Conservation (phyloP, 257 asterid genomes). For the Rehmannia glutinosa region DNA sequence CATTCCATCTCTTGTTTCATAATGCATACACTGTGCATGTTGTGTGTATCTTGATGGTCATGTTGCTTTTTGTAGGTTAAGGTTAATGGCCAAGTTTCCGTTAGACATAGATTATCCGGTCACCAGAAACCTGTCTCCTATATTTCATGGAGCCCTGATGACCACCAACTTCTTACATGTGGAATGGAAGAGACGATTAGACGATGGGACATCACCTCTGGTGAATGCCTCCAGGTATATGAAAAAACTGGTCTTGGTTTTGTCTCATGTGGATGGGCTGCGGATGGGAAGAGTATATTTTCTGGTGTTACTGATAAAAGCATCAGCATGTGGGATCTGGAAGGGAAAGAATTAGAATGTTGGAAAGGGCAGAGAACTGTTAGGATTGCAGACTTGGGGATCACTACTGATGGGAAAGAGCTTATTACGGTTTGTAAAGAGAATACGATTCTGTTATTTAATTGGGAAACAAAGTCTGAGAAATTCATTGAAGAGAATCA, state of each 20-base stretch:
- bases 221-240: background rate
- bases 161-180: background rate
- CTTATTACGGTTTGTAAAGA: slow-evolving; percentile 50
- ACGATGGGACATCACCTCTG: background rate
- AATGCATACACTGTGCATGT: no score
- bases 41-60: no score
- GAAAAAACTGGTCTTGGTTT: background rate
- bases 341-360: slow-evolving; percentile 43
- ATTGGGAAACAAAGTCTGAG: slow-evolving; percentile 58
- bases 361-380: background rate
- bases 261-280: background rate
- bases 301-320: background rate
- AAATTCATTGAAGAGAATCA: slow-evolving; percentile 63
- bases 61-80: background rate
- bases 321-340: background rate
- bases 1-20: no score
- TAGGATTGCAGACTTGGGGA: background rate
- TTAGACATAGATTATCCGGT: background rate
- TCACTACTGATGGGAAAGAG: background rate
- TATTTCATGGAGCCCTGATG: background rate
- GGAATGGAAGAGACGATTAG: background rate
- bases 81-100: background rate
- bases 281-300: background rate
- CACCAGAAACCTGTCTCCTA: background rate
- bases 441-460: slow-evolving; percentile 40